A percentile compares a stretch with the other conserved stretches of the same genome.
These are phyloP conservation scores for Saussurea involucrata DNA, from an alignment of 129 eudicot species.

Conservation along the genomic window DNA sequence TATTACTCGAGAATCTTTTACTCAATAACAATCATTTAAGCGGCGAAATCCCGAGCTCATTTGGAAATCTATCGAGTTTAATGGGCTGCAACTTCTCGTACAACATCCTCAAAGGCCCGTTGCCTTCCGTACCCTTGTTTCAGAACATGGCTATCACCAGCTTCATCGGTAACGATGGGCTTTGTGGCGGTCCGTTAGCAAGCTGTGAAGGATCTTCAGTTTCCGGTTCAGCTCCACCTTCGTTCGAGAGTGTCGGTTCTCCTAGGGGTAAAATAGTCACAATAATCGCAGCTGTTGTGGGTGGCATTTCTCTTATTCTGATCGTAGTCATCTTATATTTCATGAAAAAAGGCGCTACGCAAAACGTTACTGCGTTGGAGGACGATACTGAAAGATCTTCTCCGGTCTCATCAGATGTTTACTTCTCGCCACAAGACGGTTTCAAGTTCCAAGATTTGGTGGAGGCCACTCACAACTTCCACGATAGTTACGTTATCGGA, in stretches of 20 bases:
- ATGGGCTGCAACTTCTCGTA: slow-evolving; percentile 78
- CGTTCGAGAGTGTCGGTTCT: slow-evolving; percentile 16
- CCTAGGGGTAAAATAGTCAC: slow-evolving; percentile 56
- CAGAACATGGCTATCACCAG: slow-evolving; percentile 69
- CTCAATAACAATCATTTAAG: slow-evolving; percentile 70
- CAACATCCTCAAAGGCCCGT: slow-evolving; percentile 66
- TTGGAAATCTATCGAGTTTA: slow-evolving; percentile 75
- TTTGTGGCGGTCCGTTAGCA: slow-evolving; percentile 82
- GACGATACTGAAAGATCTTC: slow-evolving; percentile 44
- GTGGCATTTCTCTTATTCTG: slow-evolving; percentile 75
- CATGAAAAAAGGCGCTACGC: slow-evolving; percentile 58
- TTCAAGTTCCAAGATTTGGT: slow-evolving; percentile 83
- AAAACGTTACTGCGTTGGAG: slow-evolving; percentile 25
- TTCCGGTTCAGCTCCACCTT: slow-evolving; percentile 27
- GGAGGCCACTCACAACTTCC: slow-evolving; percentile 75
- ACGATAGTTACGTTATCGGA: slow-evolving; percentile 73
- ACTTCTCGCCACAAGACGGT: slow-evolving; percentile 89
- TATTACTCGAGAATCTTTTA: slow-evolving; percentile 62
- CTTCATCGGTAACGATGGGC: slow-evolving; percentile 72
- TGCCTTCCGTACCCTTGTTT: slow-evolving; percentile 68
- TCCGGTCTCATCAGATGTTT: slow-evolving; percentile 58
- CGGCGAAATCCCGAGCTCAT: slow-evolving; percentile 79
- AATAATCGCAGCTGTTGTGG: slow-evolving; percentile 51
- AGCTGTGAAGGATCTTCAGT: slow-evolving; percentile 37
- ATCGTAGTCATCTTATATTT: slow-evolving; percentile 59